A percentile compares a stretch with the other conserved stretches of the same genome.
These are phyloP conservation scores for Zygosaccharomyces kombuchaensis DNA, from an alignment of 805 yeast species.

Conservation along the genomic window DNA sequence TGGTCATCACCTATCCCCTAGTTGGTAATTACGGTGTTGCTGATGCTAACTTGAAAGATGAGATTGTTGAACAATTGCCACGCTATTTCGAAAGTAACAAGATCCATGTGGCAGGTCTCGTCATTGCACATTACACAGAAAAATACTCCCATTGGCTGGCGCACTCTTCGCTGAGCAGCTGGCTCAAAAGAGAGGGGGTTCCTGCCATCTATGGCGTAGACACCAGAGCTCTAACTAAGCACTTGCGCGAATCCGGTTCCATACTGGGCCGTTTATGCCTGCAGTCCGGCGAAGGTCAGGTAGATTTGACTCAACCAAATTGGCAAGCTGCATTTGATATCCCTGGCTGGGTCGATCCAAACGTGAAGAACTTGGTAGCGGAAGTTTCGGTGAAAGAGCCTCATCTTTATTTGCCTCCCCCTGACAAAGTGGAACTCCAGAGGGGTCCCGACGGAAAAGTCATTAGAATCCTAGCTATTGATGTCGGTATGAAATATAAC, in stretches of 20 bases:
- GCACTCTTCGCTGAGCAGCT: constrained; percentile 81
- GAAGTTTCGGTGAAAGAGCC: constrained; percentile 80
- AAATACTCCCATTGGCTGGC: constrained; percentile 94
- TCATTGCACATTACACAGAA: constrained; percentile 95
- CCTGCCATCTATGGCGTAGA: constrained; percentile 98
- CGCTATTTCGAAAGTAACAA: constrained; percentile 87
- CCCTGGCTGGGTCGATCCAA: constrained; percentile 93
- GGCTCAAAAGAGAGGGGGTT: constrained; percentile 87
- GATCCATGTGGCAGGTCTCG: constrained; percentile 94
- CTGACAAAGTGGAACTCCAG: constrained; percentile 41
- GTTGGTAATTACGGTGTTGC: constrained; percentile 99
- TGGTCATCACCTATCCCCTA: constrained; percentile 93
- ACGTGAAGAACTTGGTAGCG: constrained; percentile 85
- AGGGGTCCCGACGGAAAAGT: constrained; percentile 70
- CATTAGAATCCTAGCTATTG: constrained; percentile 82
- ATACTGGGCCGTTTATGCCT: constrained; percentile 84
- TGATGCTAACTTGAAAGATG: constrained; percentile 72
- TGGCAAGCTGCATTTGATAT: constrained; percentile 66
- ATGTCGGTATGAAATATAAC: constrained; percentile 97
- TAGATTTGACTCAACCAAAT: constrained; percentile 33
- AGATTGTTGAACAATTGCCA: constrained; percentile 70
- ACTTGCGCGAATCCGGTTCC: constrained; percentile 87
- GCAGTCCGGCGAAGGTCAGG: constrained; percentile 41
- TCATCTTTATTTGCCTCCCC: constrained; percentile 66
- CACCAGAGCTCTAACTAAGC: constrained; percentile 91